phyloP scores from a whole-genome alignment of 768 basidiomycete genomes.

The Mycena sanguinolenta region DNA sequence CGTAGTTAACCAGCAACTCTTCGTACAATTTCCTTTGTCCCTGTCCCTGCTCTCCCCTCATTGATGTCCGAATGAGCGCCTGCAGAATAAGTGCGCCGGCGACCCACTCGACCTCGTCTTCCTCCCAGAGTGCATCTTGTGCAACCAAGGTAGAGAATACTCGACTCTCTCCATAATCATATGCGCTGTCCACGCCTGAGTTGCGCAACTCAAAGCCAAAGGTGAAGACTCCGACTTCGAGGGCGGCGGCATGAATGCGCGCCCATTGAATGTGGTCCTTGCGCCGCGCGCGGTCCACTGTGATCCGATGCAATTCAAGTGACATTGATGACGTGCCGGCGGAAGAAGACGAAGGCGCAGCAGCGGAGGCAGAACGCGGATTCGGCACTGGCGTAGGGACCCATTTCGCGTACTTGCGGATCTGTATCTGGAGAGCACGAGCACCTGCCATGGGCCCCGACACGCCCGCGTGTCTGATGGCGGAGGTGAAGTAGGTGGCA shows the following conservation, averaged over 20 bases:
- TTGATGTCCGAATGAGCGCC: slow-evolving; percentile 68
- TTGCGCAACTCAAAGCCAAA: slow-evolving; percentile 49
- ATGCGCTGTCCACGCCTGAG: slow-evolving; percentile 53
- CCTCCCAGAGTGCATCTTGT: slow-evolving; percentile 76
- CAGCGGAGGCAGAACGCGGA: slow-evolving; percentile 25
- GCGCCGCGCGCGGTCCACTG: slow-evolving; percentile 68
- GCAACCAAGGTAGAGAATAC: slow-evolving; percentile 72
- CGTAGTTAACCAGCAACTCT: slow-evolving; percentile 67
- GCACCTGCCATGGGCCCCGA: slow-evolving; percentile 69
- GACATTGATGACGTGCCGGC: slow-evolving; percentile 53
- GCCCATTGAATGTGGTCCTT: slow-evolving; percentile 80
- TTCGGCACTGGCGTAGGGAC: slow-evolving; percentile 46
- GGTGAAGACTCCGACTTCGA: slow-evolving; percentile 68
- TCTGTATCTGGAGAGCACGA: slow-evolving; percentile 69
- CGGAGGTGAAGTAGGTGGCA: slow-evolving; percentile 61
- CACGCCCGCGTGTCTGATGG: slow-evolving; percentile 66
- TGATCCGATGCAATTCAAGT: slow-evolving; percentile 76
- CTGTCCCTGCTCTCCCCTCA: slow-evolving; percentile 60
- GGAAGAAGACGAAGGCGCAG: slow-evolving; percentile 41
- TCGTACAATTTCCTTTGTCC: slow-evolving; percentile 67
- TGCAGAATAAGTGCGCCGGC: slow-evolving; percentile 71
- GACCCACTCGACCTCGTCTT: slow-evolving; percentile 78
- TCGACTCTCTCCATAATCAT: slow-evolving; percentile 59
- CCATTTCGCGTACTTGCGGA: slow-evolving; percentile 72
- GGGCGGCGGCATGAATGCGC: slow-evolving; percentile 72